These are phyloP conservation scores for Lyophyllum shimeji DNA, from an alignment of 768 basidiomycete species.

Conservation along the genomic window DNA sequence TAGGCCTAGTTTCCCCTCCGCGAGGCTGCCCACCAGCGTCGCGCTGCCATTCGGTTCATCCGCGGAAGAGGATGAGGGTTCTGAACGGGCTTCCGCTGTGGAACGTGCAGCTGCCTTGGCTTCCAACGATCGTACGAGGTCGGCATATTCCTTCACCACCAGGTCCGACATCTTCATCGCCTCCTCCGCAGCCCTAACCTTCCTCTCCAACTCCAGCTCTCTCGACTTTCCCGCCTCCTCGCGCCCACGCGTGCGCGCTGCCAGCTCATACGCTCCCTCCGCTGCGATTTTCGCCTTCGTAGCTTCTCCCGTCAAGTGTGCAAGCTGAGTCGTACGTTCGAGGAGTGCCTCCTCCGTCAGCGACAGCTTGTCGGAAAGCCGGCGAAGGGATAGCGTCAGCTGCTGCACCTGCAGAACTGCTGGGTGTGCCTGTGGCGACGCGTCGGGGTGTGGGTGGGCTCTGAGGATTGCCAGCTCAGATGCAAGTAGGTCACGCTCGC, in stretches of 20 bases:
- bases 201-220: constrained; percentile 49
- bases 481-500: constrained; percentile 56
- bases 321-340: constrained; percentile 47
- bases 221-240: constrained; percentile 52
- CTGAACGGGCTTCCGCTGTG: not conserved
- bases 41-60: not conserved
- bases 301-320: constrained; percentile 41
- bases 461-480: constrained; percentile 59
- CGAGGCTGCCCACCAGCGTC: constrained; percentile 35
- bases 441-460: constrained; percentile 45
- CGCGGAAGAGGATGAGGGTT: not conserved
- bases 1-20: constrained; percentile 48
- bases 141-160: constrained; percentile 73
- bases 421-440: constrained; percentile 23
- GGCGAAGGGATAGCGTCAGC: constrained; percentile 67
- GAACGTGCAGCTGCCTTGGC: constrained; percentile 29
- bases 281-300: constrained; percentile 38
- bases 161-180: constrained; percentile 61
- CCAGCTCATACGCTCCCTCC: constrained; percentile 56
- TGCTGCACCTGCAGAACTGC: constrained; percentile 40
- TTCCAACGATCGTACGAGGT: constrained; percentile 67
- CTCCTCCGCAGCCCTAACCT: constrained; percentile 50
- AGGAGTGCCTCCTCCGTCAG: constrained; percentile 57
- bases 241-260: constrained; percentile 49
- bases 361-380: constrained; percentile 66